A percentile compares a stretch with the other conserved stretches of the same genome.
Conservation (phyloP, 2,329 filamentous ascomycete species). For the Trichoderma sp. region DNA sequence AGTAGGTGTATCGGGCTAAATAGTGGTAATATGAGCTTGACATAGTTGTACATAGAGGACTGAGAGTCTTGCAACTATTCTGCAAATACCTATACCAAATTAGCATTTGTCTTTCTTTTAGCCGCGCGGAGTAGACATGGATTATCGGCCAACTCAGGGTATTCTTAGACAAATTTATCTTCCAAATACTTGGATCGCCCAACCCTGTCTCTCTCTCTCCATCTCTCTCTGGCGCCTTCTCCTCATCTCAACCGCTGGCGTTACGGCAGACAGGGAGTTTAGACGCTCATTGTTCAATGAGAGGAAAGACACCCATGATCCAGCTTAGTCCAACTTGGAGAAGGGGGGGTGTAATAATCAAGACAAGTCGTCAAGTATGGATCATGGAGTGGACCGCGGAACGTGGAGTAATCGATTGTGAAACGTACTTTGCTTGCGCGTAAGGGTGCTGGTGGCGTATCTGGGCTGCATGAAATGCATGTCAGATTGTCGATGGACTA, state of each 20-base stretch:
- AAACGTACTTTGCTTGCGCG: background rate
- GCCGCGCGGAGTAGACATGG: background rate
- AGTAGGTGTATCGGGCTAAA: background rate
- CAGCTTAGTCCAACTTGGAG: background rate
- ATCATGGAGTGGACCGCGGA: background rate
- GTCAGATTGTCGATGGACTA: conserved; percentile 18
- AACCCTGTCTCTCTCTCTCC: background rate
- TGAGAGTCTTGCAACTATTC: background rate
- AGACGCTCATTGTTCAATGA: background rate
- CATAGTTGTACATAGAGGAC: background rate
- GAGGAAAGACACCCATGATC: background rate
- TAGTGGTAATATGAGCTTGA: background rate
- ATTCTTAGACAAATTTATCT: background rate
- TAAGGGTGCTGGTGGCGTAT: conserved; percentile 2
- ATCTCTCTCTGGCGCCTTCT: background rate
- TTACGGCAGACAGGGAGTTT: background rate
- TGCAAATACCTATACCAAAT: background rate
- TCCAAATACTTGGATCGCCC: background rate
- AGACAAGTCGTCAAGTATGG: background rate
- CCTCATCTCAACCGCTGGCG: background rate
- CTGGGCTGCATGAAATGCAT: conserved; percentile 11
- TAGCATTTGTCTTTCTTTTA: background rate
- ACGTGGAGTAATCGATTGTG: background rate
- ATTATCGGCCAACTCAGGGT: background rate
- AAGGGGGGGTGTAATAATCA: background rate